Evolutionary conservation across 352 stramenopile species (phyloP), one percentile per base, ranked within the genome.

Genomic region (Phytophthora macrochlamydospora): DNA sequence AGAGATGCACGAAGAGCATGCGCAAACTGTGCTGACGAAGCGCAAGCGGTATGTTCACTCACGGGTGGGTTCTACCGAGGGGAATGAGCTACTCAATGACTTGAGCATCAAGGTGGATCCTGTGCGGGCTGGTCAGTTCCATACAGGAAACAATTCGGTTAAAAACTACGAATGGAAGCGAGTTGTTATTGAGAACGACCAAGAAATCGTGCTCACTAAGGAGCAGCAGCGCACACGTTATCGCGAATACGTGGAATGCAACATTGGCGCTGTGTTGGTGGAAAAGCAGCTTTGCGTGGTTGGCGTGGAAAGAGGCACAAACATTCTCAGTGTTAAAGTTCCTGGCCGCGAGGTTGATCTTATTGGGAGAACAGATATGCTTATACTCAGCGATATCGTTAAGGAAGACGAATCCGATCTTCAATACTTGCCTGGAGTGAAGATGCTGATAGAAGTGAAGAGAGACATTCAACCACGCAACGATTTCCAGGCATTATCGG

Each of bases 391-490:
- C 53, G 56, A 73, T 62, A 13, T 62, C 13, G 73, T 63, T 43
- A 59, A 56, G 44, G 24, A 69, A 13, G 0, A 32, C 14, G 53
- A 53, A 6, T 0, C 0, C 7, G 7, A 71, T 67, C 50, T 64
- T 52, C 7, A 57, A 30, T 57, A 55, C 2, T 65, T 79, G 35
- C 66, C 71, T 68, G 45, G 51, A 29, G 71, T 67, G 51, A 72
- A 67, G 56, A 76, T 79, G 71, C 59, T 75, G 51, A 68, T 78
- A 49, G 65, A 83, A 74, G 71, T 79, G 59, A 76, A 76, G 54
- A 62, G n/a, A 32, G 38, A 37, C 11, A 49, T 80, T 24, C 53
- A 74, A 71, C 9, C 2, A 51, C 49, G 44, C 30, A 46, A 29
- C 60, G 49, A 49, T 24, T 83, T 71, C 49, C 64, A 80, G 60